Percentiles rank a stretch among this genome's conserved stretches.
Conservation (phyloP, 2,329 filamentous ascomycete genomes). For the Verticillium nonalfalfae region DNA sequence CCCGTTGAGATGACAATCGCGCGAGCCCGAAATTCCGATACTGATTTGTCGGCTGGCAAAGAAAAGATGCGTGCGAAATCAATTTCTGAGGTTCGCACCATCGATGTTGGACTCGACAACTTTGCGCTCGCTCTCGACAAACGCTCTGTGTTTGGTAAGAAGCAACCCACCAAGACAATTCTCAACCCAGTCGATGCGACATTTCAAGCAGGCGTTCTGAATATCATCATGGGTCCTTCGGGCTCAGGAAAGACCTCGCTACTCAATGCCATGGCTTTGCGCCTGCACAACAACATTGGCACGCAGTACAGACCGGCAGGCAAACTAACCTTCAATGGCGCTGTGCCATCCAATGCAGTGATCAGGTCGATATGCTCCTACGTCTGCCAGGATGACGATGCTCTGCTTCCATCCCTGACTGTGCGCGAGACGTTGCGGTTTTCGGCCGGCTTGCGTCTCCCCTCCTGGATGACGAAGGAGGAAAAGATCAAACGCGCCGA, state of each 20-base stretch:
- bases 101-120: conserved; percentile 58
- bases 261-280: conserved; percentile 64
- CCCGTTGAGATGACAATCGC: conserved; percentile 66
- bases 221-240: conserved; percentile 76
- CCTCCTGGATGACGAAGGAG: conserved; percentile 60
- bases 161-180: conserved; percentile 49
- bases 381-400: conserved; percentile 74
- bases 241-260: conserved; percentile 72
- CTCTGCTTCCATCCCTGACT: conserved; percentile 65
- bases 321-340: conserved; percentile 62
- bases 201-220: conserved; percentile 63
- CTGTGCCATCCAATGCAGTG: conserved; percentile 60
- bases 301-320: conserved; percentile 59
- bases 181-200: conserved; percentile 60
- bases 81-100: conserved; percentile 45
- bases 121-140: conserved; percentile 63
- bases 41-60: conserved; percentile 62
- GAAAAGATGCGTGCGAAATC: conserved; percentile 57
- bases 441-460: conserved; percentile 64
- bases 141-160: conserved; percentile 43
- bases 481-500: conserved; percentile 65
- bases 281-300: conserved; percentile 54
- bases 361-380: conserved; percentile 69
- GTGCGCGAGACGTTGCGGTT: conserved; percentile 69
- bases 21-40: conserved; percentile 50